Conservation (phyloP, 2,329 filamentous ascomycete species). For the Phoma herbarum region DNA sequence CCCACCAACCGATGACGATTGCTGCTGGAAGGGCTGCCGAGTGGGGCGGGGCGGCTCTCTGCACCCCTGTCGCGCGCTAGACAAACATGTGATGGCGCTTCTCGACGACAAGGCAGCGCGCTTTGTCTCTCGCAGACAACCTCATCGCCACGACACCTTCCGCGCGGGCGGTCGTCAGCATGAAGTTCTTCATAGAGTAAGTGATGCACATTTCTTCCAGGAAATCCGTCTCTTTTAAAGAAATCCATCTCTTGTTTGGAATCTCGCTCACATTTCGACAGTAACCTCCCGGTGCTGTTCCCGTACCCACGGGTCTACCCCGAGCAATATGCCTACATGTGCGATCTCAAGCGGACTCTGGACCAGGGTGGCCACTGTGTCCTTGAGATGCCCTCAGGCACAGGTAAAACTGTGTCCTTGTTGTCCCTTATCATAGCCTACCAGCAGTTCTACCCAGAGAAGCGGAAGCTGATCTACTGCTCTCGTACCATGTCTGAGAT, state of each 20-base stretch:
- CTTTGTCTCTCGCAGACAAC: conserved; percentile 23
- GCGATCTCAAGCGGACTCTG: conserved; percentile 85
- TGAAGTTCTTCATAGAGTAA: conserved; percentile 83
- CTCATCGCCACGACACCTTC: conserved; percentile 31
- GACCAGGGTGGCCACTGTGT: conserved; percentile 96
- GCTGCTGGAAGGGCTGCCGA: conserved; percentile 14
- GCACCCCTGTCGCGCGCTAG: conserved; percentile 12
- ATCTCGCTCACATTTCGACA: conserved; percentile 39
- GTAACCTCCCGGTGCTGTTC: conserved; percentile 74
- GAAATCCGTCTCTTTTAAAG: too few species aligned
- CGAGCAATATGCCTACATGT: conserved; percentile 73
- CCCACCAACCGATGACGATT: conserved; percentile 19
- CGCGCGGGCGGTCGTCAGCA: conserved; percentile 44
- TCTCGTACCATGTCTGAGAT: conserved; percentile 99
- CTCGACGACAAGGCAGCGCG: conserved; percentile 18
- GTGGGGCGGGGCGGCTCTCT: conserved; percentile 9
- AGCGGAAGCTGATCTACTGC: conserved; percentile 97
- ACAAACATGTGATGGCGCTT: conserved; percentile 22
- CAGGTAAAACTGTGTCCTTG: conserved; percentile 95
- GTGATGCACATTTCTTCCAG: too few species aligned
- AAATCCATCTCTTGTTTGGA: background rate
- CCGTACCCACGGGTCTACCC: conserved; percentile 80
- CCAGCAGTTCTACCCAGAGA: conserved; percentile 91
- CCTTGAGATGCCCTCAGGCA: conserved; percentile 98
- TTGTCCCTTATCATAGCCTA: conserved; percentile 96